These are phyloP conservation scores for Candida insectalens DNA, from an alignment of 805 yeast species.

Conservation along the genomic window DNA sequence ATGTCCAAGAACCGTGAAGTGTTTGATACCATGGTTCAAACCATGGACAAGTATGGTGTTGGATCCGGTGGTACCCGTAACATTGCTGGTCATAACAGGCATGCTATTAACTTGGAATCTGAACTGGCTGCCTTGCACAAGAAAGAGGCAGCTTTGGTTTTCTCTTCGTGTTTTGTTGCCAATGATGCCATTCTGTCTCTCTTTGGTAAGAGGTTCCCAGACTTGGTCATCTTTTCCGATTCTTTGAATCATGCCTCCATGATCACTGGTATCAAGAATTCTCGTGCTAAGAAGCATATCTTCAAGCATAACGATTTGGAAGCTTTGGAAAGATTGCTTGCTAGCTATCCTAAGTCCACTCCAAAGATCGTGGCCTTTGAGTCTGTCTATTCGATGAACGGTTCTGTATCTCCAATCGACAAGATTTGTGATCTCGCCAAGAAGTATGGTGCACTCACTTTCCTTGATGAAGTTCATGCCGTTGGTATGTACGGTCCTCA, in stretches of 20 bases:
- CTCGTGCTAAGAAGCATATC: slow-evolving; percentile 78
- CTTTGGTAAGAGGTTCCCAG: slow-evolving; percentile 83
- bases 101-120: slow-evolving; percentile 80
- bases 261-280: slow-evolving; percentile 92
- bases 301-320: slow-evolving; percentile 84
- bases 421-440: slow-evolving; percentile 93
- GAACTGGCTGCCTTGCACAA: slow-evolving; percentile 86
- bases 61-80: slow-evolving; percentile 99
- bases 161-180: slow-evolving; percentile 93
- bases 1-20: slow-evolving; percentile 80
- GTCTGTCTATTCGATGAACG: slow-evolving; percentile 97
- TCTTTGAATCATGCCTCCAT: slow-evolving; percentile 94
- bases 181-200: slow-evolving; percentile 91
- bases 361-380: slow-evolving; percentile 97
- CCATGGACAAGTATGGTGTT: slow-evolving; percentile 85
- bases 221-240: slow-evolving; percentile 87
- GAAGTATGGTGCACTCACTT: slow-evolving; percentile 93
- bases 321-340: slow-evolving; percentile 73
- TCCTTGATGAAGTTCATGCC: slow-evolving; percentile 97
- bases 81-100: slow-evolving; percentile 93
- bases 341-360: slow-evolving; percentile 70
- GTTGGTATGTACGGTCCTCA: slow-evolving; percentile 99
- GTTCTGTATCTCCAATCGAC: slow-evolving; percentile 90
- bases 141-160: slow-evolving; percentile 91
- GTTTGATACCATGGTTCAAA: slow-evolving; percentile 62